These are phyloP conservation scores for Pulchroboletus neoregius DNA, from an alignment of 1,284 basidiomycete species.

Conservation along the genomic window DNA sequence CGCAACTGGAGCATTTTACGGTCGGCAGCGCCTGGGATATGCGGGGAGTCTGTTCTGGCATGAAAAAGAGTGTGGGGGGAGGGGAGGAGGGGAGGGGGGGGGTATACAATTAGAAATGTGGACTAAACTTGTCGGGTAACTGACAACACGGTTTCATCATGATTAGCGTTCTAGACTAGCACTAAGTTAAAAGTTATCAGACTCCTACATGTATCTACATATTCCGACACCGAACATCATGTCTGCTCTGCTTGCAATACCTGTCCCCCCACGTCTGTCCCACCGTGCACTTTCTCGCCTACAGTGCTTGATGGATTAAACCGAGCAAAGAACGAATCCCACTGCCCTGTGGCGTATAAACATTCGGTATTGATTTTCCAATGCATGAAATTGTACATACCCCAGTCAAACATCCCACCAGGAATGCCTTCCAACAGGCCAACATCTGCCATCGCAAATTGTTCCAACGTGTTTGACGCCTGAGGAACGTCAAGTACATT, in stretches of 20 bases:
- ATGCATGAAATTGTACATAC: conserved; percentile 41
- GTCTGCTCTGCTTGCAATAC: not conserved
- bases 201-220: conserved; percentile 15
- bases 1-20: conserved; percentile 80
- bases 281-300: conserved; percentile 4
- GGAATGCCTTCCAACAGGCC: conserved; percentile 78
- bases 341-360: conserved; percentile 51
- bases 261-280: not conserved
- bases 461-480: conserved; percentile 51
- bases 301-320: conserved; percentile 26
- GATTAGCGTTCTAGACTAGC: conserved; percentile 14
- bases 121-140: conserved; percentile 10
- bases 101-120: conserved; percentile 27
- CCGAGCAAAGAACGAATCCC: conserved; percentile 69
- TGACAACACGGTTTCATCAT: not conserved
- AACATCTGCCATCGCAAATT: conserved; percentile 64
- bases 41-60: conserved; percentile 41
- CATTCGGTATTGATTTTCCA: not conserved
- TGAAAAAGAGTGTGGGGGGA: conserved; percentile 23
- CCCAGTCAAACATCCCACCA: conserved; percentile 85
- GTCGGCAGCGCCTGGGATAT: conserved; percentile 77
- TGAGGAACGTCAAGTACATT: conserved; percentile 63
- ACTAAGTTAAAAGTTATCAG: not conserved
- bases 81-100: not conserved
- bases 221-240: not conserved